These are phyloP conservation scores for Vigna trinervia DNA, from an alignment of 306 rosid genomes.

Conservation along the genomic window DNA sequence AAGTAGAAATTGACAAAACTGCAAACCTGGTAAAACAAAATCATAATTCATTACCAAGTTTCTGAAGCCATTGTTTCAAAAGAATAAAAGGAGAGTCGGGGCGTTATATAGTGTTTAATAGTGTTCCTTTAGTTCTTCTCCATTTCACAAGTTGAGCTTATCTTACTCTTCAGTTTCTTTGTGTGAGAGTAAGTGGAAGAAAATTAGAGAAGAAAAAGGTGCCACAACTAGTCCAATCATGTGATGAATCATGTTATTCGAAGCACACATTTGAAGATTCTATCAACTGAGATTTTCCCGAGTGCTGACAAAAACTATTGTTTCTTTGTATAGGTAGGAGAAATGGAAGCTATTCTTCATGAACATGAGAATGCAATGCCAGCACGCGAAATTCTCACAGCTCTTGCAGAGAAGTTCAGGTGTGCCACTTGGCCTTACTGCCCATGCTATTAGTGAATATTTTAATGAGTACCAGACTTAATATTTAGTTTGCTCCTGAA, in stretches of 20 bases:
- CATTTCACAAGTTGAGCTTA: neutral
- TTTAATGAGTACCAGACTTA: slow-evolving; percentile 3
- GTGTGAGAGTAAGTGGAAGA: neutral
- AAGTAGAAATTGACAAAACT: neutral
- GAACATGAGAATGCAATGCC: slow-evolving; percentile 89
- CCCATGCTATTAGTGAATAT: slow-evolving; percentile 4
- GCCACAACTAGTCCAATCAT: neutral
- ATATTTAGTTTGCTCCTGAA: slow-evolving; percentile 31
- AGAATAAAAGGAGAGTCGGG: neutral
- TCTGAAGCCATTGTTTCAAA: neutral
- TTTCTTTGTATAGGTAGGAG: slow-evolving; percentile 65
- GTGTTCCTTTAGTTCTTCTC: neutral
- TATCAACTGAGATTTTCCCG: neutral
- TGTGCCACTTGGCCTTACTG: slow-evolving; percentile 46
- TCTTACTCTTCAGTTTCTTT: neutral
- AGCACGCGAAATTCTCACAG: slow-evolving; percentile 72
- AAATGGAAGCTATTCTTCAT: slow-evolving; percentile 91
- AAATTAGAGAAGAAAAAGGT: neutral
- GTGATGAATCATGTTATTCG: neutral
- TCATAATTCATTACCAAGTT: neutral
- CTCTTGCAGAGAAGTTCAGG: slow-evolving; percentile 97
- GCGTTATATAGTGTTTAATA: neutral
- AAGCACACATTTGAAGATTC: neutral
- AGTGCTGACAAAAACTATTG: slow-evolving; percentile 25
- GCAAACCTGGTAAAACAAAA: neutral